Percentiles rank a stretch among this genome's conserved stretches.
Evolutionary conservation across 163 green algal genomes (phyloP).

Genomic region (Scenedesmus sp.): DNA sequence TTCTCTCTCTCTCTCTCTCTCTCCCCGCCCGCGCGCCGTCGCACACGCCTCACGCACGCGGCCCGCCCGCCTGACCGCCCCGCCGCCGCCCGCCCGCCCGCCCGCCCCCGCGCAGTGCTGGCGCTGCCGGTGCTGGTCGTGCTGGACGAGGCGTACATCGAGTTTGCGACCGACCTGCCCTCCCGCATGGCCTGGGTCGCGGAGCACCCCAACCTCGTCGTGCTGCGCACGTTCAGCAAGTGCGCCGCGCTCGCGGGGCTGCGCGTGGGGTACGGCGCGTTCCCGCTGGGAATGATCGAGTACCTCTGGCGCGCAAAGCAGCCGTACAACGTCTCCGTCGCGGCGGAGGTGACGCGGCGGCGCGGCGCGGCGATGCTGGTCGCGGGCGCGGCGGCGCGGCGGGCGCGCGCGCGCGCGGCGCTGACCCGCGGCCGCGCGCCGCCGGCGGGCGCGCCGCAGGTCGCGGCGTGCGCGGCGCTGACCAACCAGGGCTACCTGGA

Average conservation of each 20-base stretch:
- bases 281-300: slow-evolving; percentile 82
- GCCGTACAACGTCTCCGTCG: slow-evolving; percentile 99
- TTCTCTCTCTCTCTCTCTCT: too few relatives aligned
- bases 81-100: not conserved
- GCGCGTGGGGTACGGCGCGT: slow-evolving; percentile 93
- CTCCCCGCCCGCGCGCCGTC: too few relatives aligned
- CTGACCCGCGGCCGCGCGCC: too few relatives aligned
- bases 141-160: slow-evolving; percentile 99
- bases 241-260: slow-evolving; percentile 78
- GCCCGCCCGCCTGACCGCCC: too few relatives aligned
- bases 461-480: slow-evolving; percentile 89
- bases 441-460: slow-evolving; percentile 12
- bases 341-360: slow-evolving; percentile 74
- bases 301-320: slow-evolving; percentile 99
- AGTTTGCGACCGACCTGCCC: slow-evolving; percentile 83
- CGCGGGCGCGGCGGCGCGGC: too few relatives aligned
- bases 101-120: too few relatives aligned
- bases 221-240: slow-evolving; percentile 99
- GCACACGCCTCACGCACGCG: too few relatives aligned
- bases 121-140: slow-evolving; percentile 92
- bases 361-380: too few relatives aligned
- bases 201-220: slow-evolving; percentile 90
- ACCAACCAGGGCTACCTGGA: slow-evolving; percentile 90
- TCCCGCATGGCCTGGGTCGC: slow-evolving; percentile 86
- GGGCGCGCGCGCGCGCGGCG: too few relatives aligned